Conservation (phyloP, 345 rosid species). For the Moricandia arvensis region DNA sequence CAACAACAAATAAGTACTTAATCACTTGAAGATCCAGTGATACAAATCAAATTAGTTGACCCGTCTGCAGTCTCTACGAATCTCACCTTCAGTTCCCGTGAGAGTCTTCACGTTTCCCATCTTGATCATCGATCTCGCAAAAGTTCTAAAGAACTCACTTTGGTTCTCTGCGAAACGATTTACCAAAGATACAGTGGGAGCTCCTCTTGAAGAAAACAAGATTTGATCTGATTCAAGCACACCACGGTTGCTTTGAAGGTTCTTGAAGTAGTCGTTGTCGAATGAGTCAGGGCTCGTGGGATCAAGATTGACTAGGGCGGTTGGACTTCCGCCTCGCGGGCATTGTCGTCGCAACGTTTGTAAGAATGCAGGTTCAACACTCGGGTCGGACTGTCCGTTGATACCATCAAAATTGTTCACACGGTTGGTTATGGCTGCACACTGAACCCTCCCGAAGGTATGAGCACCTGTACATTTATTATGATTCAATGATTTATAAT, state of each 20-base stretch:
- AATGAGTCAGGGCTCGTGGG: conserved; percentile 41
- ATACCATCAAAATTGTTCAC: conserved; percentile 46
- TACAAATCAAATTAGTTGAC: conserved; percentile 28
- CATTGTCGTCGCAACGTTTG: conserved; percentile 45
- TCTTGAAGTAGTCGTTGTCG: conserved; percentile 60
- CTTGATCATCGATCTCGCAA: conserved; percentile 55
- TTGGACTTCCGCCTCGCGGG: conserved; percentile 43
- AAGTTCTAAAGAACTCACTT: conserved; percentile 41
- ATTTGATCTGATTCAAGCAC: conserved; percentile 66
- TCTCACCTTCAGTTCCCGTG: conserved; percentile 48
- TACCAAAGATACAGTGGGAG: conserved; percentile 52
- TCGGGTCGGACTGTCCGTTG: conserved; percentile 43
- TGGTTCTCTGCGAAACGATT: conserved; percentile 39
- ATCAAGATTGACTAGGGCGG: conserved; percentile 49
- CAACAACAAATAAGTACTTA: neutral
- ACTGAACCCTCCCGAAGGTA: conserved; percentile 63
- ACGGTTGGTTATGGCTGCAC: conserved; percentile 52
- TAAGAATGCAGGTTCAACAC: conserved; percentile 46
- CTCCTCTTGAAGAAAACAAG: conserved; percentile 48
- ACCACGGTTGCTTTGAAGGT: conserved; percentile 50
- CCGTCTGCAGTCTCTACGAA: conserved; percentile 47
- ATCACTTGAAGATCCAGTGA: neutral
- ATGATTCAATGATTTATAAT: neutral
- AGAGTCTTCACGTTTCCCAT: conserved; percentile 55
- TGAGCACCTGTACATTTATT: conserved; percentile 49